phyloP scores from a whole-genome alignment of 2,329 filamentous ascomycete species.

The Peltaster fructicola region DNA sequence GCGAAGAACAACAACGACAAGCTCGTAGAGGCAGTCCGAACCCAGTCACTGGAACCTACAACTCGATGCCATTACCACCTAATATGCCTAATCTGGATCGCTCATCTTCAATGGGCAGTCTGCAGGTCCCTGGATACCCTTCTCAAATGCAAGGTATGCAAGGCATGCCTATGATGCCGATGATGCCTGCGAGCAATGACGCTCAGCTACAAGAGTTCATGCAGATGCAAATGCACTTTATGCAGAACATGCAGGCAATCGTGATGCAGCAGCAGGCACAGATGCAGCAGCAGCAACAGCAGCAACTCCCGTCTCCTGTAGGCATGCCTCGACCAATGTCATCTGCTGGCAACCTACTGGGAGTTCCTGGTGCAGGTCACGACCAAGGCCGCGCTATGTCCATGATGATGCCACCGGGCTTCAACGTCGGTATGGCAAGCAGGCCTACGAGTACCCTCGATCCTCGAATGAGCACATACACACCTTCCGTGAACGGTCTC shows the following conservation, averaged over 20 bases:
- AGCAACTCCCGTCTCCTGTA: constrained; percentile 6
- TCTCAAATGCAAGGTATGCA: constrained; percentile 13
- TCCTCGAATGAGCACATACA: constrained; percentile 10
- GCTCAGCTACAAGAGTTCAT: constrained; percentile 21
- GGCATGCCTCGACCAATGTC: constrained; percentile 12
- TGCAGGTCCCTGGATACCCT: constrained; percentile 11
- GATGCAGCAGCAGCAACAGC: constrained; percentile 8
- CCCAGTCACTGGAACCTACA: constrained; percentile 18
- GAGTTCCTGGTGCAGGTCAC: constrained; percentile 6
- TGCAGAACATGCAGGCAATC: constrained; percentile 23
- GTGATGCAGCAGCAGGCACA: constrained; percentile 20
- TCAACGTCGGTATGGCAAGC: constrained; percentile 12
- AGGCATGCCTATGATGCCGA: constrained; percentile 11
- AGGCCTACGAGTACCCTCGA: constrained; percentile 27
- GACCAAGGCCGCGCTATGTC: constrained; percentile 50
- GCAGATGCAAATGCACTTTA: constrained; percentile 22
- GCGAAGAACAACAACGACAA: constrained; percentile 62
- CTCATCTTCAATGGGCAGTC: constrained; percentile 19
- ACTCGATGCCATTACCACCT: constrained; percentile 12
- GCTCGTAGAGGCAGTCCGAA: constrained; percentile 65
- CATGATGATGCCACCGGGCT: constrained; percentile 57
- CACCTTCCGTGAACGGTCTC: constrained; percentile 21
- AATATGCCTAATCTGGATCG: constrained; percentile 17
- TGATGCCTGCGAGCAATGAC: constrained; percentile 8
- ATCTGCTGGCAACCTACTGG: constrained; percentile 4